phyloP scores from a whole-genome alignment of 1,139 yeast species.

The Hemisphaericaspora xylofermentans region DNA sequence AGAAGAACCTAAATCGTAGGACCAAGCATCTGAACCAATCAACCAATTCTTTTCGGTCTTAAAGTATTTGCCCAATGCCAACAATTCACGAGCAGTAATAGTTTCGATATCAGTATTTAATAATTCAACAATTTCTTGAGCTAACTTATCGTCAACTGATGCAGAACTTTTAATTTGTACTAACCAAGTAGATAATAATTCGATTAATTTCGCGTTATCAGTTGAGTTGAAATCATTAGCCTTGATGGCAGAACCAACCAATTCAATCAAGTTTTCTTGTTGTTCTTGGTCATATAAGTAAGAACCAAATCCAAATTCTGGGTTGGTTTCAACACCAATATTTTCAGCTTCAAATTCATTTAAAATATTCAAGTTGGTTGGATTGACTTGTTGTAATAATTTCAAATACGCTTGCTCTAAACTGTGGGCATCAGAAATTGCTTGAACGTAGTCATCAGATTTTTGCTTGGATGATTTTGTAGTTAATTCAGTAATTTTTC shows the following conservation, averaged over 20 bases:
- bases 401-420: slow-evolving; percentile 80
- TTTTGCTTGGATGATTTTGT: slow-evolving; percentile 29
- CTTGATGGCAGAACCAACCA: slow-evolving; percentile 53
- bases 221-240: slow-evolving; percentile 46
- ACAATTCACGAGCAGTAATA: slow-evolving; percentile 41
- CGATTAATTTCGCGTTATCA: slow-evolving; percentile 50
- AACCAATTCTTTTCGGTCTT: slow-evolving; percentile 67
- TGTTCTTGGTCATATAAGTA: slow-evolving; percentile 59
- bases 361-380: slow-evolving; percentile 51
- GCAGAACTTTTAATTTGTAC: slow-evolving; percentile 38
- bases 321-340: slow-evolving; percentile 51
- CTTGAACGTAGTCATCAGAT: slow-evolving; percentile 26
- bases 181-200: slow-evolving; percentile 70
- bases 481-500: slow-evolving; percentile 39
- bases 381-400: slow-evolving; percentile 67
- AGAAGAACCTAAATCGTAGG: slow-evolving; percentile 87
- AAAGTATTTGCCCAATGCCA: slow-evolving; percentile 47
- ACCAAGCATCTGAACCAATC: slow-evolving; percentile 94
- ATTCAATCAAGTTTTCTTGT: slow-evolving; percentile 43
- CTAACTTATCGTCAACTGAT: slow-evolving; percentile 24
- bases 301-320: slow-evolving; percentile 87
- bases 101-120: slow-evolving; percentile 44
- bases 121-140: slow-evolving; percentile 37
- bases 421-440: slow-evolving; percentile 45
- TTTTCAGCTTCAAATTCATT: slow-evolving; percentile 46